Evolutionary conservation across 2,329 filamentous ascomycete genomes (phyloP).

Genomic region (Colletotrichum sp.): DNA sequence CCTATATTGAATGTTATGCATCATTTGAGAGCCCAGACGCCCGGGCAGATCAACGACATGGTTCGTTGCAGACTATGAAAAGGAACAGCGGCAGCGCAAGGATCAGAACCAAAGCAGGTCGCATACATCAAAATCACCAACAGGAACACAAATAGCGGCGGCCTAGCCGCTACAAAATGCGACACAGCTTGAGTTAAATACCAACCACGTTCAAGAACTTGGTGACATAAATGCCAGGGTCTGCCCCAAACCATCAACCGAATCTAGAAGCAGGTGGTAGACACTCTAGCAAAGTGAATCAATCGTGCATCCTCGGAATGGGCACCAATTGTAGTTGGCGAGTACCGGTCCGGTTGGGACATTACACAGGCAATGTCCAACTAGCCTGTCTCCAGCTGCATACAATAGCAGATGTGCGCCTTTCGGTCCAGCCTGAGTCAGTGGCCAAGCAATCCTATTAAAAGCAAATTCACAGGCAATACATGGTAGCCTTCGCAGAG

Average conservation of each 20-base stretch:
- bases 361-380: not conserved
- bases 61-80: not conserved
- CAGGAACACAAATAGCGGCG: not conserved
- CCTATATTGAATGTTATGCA: not conserved
- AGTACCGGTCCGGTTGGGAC: not conserved
- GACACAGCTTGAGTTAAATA: not conserved
- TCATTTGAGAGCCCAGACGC: not conserved
- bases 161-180: not conserved
- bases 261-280: not conserved
- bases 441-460: too few species aligned
- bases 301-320: not conserved
- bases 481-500: too few species aligned
- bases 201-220: not conserved
- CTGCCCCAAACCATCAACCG: not conserved
- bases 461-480: too few species aligned
- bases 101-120: not conserved
- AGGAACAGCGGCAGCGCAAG: not conserved
- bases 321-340: not conserved
- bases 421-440: too few species aligned
- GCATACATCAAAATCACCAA: not conserved
- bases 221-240: not conserved
- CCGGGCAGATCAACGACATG: not conserved
- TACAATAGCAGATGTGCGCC: too few species aligned
- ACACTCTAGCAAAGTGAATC: not conserved
- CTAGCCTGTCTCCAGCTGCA: not conserved